A percentile compares a stretch with the other conserved stretches of the same genome.
phyloP scores from a whole-genome alignment of 1,284 basidiomycete species.

The Kalmanozyma brasiliensis region DNA sequence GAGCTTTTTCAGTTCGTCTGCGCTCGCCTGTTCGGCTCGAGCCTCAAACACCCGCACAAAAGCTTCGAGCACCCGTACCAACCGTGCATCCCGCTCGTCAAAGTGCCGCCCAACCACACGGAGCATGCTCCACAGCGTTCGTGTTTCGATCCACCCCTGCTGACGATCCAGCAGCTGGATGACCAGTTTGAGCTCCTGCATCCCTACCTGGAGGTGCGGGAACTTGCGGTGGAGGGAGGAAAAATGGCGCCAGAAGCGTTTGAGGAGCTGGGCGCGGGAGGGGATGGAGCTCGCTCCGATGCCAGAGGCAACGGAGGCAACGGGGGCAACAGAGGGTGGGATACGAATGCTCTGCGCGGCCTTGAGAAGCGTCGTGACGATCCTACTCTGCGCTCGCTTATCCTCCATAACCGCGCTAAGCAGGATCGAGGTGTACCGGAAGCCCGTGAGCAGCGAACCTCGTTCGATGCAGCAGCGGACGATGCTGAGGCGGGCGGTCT shows the following conservation, averaged over 20 bases:
- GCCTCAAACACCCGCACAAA: constrained; percentile 25
- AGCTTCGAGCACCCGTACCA: constrained; percentile 17
- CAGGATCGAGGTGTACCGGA: constrained; percentile 7
- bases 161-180: constrained; percentile 23
- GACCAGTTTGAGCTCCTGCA: constrained; percentile 17
- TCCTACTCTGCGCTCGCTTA: background rate
- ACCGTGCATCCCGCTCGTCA: background rate
- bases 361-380: constrained; percentile 24
- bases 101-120: constrained; percentile 18
- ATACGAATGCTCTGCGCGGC: constrained; percentile 21
- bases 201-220: constrained; percentile 8
- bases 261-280: constrained; percentile 27
- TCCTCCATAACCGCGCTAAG: background rate
- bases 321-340: background rate
- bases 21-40: constrained; percentile 10
- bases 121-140: constrained; percentile 38
- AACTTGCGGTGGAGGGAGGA: constrained; percentile 14
- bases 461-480: constrained; percentile 27
- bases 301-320: too few relatives aligned
- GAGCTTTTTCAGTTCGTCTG: constrained; percentile 6
- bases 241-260: constrained; percentile 28
- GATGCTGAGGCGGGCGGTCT: constrained; percentile 16
- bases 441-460: constrained; percentile 17
- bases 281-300: constrained; percentile 2
- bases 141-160: constrained; percentile 17